A percentile compares a stretch with the other conserved stretches of the same genome.
These are phyloP conservation scores for Beta macrorhiza DNA, from an alignment of 179 eudicot species.

Conservation along the genomic window DNA sequence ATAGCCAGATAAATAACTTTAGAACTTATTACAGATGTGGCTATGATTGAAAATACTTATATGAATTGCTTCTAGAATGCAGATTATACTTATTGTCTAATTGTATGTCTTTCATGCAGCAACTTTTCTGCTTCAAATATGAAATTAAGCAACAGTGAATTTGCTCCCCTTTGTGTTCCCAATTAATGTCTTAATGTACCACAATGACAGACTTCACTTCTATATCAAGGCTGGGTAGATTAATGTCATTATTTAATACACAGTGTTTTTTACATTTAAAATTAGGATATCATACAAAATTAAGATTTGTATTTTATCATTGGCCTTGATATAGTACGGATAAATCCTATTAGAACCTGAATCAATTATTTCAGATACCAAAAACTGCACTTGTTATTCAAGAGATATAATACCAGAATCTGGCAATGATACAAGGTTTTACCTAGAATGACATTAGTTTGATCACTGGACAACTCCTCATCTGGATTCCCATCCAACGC, in stretches of 20 bases:
- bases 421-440: conserved; percentile 25
- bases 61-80: neutral
- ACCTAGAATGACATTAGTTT: conserved; percentile 61
- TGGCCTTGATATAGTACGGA: too few relatives aligned
- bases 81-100: neutral
- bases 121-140: neutral
- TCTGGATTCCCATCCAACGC: conserved; percentile 58
- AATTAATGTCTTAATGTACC: neutral
- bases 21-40: neutral
- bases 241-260: too few relatives aligned
- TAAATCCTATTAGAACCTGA: neutral
- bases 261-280: too few relatives aligned
- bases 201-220: too few relatives aligned
- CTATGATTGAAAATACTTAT: neutral
- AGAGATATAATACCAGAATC: neutral
- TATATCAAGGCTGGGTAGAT: too few relatives aligned
- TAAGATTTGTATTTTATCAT: too few relatives aligned
- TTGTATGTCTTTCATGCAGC: neutral
- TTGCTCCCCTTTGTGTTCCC: neutral
- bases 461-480: conserved; percentile 52
- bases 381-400: conserved; percentile 9
- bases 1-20: neutral
- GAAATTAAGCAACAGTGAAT: neutral
- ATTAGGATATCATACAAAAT: too few relatives aligned
- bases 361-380: neutral